Conservation (phyloP, 768 basidiomycete species). For the Hydnum rufescens region DNA sequence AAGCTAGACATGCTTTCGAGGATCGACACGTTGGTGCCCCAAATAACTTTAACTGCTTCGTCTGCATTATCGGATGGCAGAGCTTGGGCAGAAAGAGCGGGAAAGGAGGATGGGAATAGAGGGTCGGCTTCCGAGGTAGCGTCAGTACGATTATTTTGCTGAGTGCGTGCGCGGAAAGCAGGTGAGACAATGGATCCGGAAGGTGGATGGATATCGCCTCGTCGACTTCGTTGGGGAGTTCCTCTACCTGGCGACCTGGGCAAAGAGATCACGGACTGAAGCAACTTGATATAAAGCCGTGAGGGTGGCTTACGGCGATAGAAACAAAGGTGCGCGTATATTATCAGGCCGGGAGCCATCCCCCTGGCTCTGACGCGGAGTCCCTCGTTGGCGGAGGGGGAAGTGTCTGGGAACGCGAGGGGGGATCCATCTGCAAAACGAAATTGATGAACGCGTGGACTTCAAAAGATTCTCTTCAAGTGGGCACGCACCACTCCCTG, state of each 20-base stretch:
- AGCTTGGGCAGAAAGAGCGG: conserved; percentile 35
- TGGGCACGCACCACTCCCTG: neutral
- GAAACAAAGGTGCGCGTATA: neutral
- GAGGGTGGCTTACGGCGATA: neutral
- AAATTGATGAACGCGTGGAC: no score
- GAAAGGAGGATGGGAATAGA: conserved; percentile 11
- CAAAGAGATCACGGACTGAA: neutral
- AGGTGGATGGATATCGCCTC: conserved; percentile 87
- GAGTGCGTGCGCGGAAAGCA: conserved; percentile 21
- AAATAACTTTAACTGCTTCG: conserved; percentile 65
- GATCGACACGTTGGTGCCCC: conserved; percentile 93
- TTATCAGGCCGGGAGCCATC: neutral
- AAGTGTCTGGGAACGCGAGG: conserved; percentile 42
- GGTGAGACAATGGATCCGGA: conserved; percentile 29
- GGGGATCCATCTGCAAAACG: conserved; percentile 12
- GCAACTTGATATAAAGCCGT: no score
- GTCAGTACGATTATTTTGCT: conserved; percentile 34
- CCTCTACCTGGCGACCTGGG: conserved; percentile 19
- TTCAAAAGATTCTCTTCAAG: no score
- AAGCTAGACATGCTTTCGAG: conserved; percentile 82
- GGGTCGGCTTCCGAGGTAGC: conserved; percentile 24
- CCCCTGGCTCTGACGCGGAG: conserved; percentile 22
- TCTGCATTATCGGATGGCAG: conserved; percentile 53
- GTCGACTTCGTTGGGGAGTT: conserved; percentile 49
- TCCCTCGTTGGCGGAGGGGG: conserved; percentile 33